Evolutionary conservation across 805 yeast genomes (phyloP), one percentile per base, ranked within the genome.

Genomic region (Schwanniomyces vanrijiae): DNA sequence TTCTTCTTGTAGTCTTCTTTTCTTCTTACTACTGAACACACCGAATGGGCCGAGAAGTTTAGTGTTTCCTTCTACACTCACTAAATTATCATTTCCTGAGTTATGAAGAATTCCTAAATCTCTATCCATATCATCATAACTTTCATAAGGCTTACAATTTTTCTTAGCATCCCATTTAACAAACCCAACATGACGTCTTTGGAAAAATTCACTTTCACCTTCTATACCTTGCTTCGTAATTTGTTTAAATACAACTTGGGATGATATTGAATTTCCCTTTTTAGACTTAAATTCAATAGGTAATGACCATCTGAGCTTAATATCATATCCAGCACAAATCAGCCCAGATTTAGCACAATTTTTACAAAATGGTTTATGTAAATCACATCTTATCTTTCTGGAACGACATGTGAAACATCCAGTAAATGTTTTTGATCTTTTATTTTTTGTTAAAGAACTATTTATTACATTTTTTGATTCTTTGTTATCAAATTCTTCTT

Each of bases 361-460:
- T n/a, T 65, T 60, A 65, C 97, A 90, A 11, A 68, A 61, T 0
- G 97, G 97, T 52, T 76, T 77, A 13, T 75, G 70, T 46, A 86
- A 69, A 61, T 89, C 96, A 64, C 97, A 90, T 48, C 87, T 83
- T 41, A 90, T 84, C 63, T 89, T 87, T 39, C 96, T 66, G 13
- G 84, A 71, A 38, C 96, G 75, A 58, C 97, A 90, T 0, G 96
- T 88, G 73, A 88, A 88, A 61, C 97, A 90, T 1, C 96, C 97
- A 0, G 88, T 83, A 59, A 88, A 90, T 0, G 94, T 83, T 60
- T 90, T 90, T 39, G 73, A 62, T 43, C 67, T 41, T 46, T 59
- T 60, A 22, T 33, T 44, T 42, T 54, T 50, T 19, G 31, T 37
- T 28, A 25, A 14, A 5, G 26, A 6, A 13, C 22, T 20, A 25